Base-by-base conservation (phyloP, 805 yeast genomes). In the Wickerhamiella parazyma region DNA sequence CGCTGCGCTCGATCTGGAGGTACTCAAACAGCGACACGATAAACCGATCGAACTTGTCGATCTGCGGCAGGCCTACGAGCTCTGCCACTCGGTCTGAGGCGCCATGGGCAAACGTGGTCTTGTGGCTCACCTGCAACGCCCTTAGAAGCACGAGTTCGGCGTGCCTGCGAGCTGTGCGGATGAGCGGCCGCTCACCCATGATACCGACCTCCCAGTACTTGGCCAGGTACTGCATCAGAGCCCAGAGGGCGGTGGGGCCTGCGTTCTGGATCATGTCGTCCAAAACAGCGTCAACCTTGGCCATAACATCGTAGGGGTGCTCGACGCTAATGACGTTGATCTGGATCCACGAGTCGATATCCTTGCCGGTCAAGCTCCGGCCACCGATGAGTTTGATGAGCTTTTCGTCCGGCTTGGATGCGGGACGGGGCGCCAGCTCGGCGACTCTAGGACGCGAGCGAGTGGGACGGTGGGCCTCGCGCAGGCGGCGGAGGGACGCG, bases 191-290 rank as follows among this genome's bases (percentile, higher is more conserved):
- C 35, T 38, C 16, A 3, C 57, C 57, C 34, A 29, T 42, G 11
- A 55, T 22, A 21, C 59, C 58, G 19, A 37, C 16, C 31, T 48
- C 49, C 62, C 62, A 58, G 44, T 47, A 48, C 36, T 42, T 42
- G 12, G 50, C 45, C 14, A 56, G 45, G 39, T 41, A 55, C 38
- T 48, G 53, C 54, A 55, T 55, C 26, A 56, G 38, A 0, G 54
- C 50, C 24, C 53, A 49, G 33, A 57, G 42, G 6, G 53, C 52
- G 25, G 49, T 50, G 12, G 50, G 45, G 16, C 49, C 42, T 9
- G 57, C 48, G 9, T 48, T 46, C 12, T 44, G n/a, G 12, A 54
- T 38, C 49, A 55, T 46, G 19, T 48, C 49, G 10, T 36, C n/a
- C 4, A 56, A 36, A 3, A 50, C 51, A 14, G 41, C 48, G 28